Evolutionary conservation across 345 rosid genomes (phyloP).

Genomic region (Cardiospermum halicacabum): DNA sequence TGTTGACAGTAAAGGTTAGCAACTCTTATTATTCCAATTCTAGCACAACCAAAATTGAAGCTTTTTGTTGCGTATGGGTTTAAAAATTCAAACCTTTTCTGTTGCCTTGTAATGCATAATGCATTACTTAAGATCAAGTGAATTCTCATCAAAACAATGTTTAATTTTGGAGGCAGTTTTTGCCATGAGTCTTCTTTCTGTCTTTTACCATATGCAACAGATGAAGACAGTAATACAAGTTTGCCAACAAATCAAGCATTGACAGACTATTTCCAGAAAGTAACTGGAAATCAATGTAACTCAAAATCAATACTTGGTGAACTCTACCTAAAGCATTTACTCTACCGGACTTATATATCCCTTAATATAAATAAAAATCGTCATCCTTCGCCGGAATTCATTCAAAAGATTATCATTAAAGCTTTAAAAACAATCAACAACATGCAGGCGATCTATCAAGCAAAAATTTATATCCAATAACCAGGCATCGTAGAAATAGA

Average conservation of each 20-base stretch:
- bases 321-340: not conserved
- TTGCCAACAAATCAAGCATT: not conserved
- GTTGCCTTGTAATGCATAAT: not conserved
- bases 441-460: not conserved
- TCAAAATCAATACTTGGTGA: not conserved
- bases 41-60: not conserved
- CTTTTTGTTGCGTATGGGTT: not conserved
- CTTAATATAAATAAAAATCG: not conserved
- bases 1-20: not conserved
- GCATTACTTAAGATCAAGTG: not conserved
- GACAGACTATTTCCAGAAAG: not conserved
- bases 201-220: not conserved
- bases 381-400: not conserved
- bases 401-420: not conserved
- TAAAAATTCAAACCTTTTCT: not conserved
- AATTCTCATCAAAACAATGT: no score
- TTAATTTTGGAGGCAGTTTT: no score
- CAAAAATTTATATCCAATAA: not conserved
- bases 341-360: not conserved
- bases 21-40: not conserved
- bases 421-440: not conserved
- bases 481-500: no score
- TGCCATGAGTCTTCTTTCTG: not conserved
- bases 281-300: not conserved
- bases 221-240: not conserved